Base-by-base conservation (phyloP, 768 basidiomycete genomes). In the Leccinellum luteum region DNA sequence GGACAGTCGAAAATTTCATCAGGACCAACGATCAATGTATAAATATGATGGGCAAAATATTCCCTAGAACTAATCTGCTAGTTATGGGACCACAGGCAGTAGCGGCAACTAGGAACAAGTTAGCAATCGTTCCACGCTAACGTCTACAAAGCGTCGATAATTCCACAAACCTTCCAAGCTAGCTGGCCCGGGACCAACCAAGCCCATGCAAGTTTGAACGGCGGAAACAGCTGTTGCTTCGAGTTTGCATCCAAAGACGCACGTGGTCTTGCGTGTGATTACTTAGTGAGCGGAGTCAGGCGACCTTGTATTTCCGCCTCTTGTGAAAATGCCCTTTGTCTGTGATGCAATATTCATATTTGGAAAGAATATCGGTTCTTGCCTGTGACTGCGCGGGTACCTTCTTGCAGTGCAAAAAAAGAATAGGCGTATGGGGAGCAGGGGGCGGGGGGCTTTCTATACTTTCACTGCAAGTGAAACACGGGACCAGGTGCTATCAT, bases 1-100 rank as follows among this genome's bases (percentile, higher is more conserved):
- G 27, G 35, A 44, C 49, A 45, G 30, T 63, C 52, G 48, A 51
- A 19, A 21, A 21, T 21, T 12, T 13, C 60, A 66, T 64, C 56
- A 65, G 10, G 15, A 32, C 23, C 34, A 19, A 43, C 21, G 41
- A 57, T 64, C 53, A 64, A 52, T 45, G n/a, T 2, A 45, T 44
- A 12, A 34, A 41, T 45, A 34, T 51, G 13, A 15, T 9, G 32
- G 53, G 48, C 13, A 34, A 48, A 52, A 44, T 19, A 47, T 23
- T 9, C 12, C 30, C 31, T 3, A 48, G n/a, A 50, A 31, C n/a
- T 2, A 6, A 43, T 19, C 28, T 52, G 59, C 52, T 44, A 30
- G 54, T 61, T 55, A 43, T 43, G 12, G 41, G 2, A 43, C 21
- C 41, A 17, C 41, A 43, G 19, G 19, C 10, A 51, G 53, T 56